Conservation (phyloP, 1,284 basidiomycete species). For the Ceratobasidium sp. region DNA sequence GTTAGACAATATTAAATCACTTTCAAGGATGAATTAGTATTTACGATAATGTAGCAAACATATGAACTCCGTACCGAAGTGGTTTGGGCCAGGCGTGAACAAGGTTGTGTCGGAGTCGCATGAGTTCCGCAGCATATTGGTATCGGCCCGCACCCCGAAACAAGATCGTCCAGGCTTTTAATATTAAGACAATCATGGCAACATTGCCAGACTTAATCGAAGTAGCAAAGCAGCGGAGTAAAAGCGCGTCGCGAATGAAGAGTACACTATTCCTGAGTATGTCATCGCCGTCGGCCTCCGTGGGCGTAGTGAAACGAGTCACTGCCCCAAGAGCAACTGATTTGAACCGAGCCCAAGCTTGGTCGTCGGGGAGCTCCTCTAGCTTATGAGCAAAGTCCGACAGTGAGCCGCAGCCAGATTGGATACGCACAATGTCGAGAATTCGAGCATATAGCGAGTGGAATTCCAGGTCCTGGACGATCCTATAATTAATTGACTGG, state of each 20-base stretch:
- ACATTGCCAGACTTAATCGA: no score
- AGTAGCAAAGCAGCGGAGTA: no score
- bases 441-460: constrained; percentile 23
- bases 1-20: background rate
- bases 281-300: constrained; percentile 7
- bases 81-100: constrained; percentile 58
- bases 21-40: no score
- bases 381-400: background rate
- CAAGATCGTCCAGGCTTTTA: constrained; percentile 53
- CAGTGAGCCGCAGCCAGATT: constrained; percentile 14
- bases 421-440: background rate
- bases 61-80: constrained; percentile 52
- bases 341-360: constrained; percentile 7
- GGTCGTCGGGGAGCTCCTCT: background rate
- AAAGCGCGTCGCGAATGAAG: no score
- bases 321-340: background rate
- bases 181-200: no score
- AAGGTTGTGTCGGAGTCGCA: constrained; percentile 60
- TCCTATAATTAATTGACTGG: constrained; percentile 3
- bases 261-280: no score
- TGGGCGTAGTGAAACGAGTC: constrained; percentile 1
- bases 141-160: constrained; percentile 57
- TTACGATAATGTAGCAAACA: no score
- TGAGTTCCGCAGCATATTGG: constrained; percentile 61
- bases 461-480: constrained; percentile 7